A percentile compares a stretch with the other conserved stretches of the same genome.
Evolutionary conservation across 768 basidiomycete genomes (phyloP).

Genomic region (Suillus spraguei): DNA sequence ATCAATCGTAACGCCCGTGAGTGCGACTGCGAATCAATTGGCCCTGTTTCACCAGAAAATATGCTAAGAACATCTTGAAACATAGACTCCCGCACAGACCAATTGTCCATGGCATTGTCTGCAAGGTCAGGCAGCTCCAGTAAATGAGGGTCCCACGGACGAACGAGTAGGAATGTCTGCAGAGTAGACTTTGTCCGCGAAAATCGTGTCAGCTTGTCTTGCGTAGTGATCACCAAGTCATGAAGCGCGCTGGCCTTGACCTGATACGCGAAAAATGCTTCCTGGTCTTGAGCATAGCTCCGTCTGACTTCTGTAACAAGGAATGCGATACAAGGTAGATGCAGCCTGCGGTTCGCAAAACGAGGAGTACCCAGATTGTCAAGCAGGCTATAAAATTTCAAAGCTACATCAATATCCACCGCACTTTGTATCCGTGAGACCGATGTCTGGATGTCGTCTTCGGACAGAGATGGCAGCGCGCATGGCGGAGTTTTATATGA

Average conservation of each 20-base stretch:
- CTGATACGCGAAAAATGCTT: neutral
- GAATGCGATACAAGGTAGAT: neutral
- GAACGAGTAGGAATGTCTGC: neutral
- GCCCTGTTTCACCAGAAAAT: neutral
- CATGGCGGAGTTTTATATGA: neutral
- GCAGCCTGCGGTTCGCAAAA: neutral
- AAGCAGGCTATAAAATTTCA: neutral
- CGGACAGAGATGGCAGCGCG: neutral
- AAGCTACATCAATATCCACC: neutral
- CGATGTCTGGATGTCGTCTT: neutral
- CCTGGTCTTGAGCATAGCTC: neutral
- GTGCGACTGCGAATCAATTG: neutral
- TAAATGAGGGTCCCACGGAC: neutral
- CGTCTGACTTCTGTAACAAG: neutral
- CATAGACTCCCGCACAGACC: neutral
- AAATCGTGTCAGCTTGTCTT: neutral
- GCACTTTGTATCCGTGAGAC: neutral
- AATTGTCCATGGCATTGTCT: neutral
- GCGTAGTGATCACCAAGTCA: neutral
- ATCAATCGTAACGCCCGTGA: conserved; percentile 8
- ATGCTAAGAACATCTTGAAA: neutral
- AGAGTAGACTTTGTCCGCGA: neutral
- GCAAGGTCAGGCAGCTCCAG: neutral
- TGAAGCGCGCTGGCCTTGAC: neutral
- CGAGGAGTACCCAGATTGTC: neutral